A percentile compares a stretch with the other conserved stretches of the same genome.
These are phyloP conservation scores for Cladorrhinum sp. DNA, from an alignment of 2,329 filamentous ascomycete species.

Conservation along the genomic window DNA sequence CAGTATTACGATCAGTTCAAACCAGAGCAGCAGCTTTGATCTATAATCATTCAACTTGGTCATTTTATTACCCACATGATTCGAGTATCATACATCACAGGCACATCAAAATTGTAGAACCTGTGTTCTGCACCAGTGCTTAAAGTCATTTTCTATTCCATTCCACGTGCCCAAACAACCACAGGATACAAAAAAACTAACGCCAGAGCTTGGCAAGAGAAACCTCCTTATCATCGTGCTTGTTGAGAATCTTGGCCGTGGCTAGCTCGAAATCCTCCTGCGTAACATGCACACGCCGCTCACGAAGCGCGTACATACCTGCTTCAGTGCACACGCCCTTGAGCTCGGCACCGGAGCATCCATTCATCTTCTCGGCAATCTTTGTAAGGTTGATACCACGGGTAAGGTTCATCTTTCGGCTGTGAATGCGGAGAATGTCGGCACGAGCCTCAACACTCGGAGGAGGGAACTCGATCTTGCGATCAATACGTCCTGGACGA, in stretches of 20 bases:
- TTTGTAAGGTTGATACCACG: conserved; percentile 96
- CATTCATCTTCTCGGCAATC: conserved; percentile 99
- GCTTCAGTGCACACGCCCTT: conserved; percentile 99
- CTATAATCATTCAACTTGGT: not conserved
- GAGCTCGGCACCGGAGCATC: conserved; percentile 92
- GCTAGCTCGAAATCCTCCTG: conserved; percentile 99
- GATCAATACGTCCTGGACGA: conserved; percentile 94
- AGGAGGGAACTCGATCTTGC: conserved; percentile 98
- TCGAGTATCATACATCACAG: not conserved
- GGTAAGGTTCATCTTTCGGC: conserved; percentile 96
- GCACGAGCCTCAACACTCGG: conserved; percentile 94
- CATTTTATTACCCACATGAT: not conserved
- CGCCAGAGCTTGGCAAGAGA: conserved; percentile 77
- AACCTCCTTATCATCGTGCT: conserved; percentile 98
- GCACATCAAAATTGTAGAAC: not conserved
- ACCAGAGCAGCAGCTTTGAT: no score
- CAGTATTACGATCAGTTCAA: no score
- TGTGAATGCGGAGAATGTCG: conserved; percentile 97
- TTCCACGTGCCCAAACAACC: not conserved
- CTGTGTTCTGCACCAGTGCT: not conserved
- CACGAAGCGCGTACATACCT: conserved; percentile 95
- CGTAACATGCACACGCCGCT: conserved; percentile 94
- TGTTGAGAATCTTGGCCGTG: conserved; percentile 98
- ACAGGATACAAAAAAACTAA: conserved; percentile 11
- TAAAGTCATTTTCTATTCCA: not conserved